Conservation (phyloP, 164 flowering plant genomes). For the Vitis cinerea region DNA sequence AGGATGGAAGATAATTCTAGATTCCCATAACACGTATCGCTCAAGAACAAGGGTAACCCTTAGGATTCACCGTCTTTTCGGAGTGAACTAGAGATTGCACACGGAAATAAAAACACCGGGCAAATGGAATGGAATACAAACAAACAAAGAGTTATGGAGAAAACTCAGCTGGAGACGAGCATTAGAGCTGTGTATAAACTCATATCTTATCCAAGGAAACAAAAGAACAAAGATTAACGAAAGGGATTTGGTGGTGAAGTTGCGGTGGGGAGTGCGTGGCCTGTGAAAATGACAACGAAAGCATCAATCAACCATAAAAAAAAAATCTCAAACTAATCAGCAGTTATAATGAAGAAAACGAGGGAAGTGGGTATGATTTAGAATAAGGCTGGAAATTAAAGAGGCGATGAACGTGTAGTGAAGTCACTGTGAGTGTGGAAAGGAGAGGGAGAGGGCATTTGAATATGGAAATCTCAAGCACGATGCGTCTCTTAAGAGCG, state of each 20-base stretch:
- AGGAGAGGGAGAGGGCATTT: too few species aligned
- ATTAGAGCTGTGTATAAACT: slow-evolving; percentile 7
- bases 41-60: slow-evolving; percentile 16
- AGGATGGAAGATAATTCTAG: slow-evolving; percentile 1
- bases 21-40: slow-evolving; percentile 9
- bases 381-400: background rate
- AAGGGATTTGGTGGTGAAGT: background rate
- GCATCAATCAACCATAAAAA: background rate
- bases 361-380: slow-evolving; percentile 9
- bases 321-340: background rate
- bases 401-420: background rate
- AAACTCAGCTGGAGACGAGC: background rate
- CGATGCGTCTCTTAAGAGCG: too few species aligned
- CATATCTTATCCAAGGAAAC: background rate
- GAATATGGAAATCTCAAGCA: too few species aligned
- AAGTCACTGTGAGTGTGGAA: too few species aligned
- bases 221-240: background rate
- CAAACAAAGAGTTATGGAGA: background rate
- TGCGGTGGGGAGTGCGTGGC: background rate
- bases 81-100: slow-evolving; percentile 18
- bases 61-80: slow-evolving; percentile 25
- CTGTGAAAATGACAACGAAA: background rate
- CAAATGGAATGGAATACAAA: background rate
- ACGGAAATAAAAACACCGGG: background rate
- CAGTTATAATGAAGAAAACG: background rate